Evolutionary conservation across 768 basidiomycete genomes (phyloP).

Genomic region (Tylopilus cervinicoccineus): DNA sequence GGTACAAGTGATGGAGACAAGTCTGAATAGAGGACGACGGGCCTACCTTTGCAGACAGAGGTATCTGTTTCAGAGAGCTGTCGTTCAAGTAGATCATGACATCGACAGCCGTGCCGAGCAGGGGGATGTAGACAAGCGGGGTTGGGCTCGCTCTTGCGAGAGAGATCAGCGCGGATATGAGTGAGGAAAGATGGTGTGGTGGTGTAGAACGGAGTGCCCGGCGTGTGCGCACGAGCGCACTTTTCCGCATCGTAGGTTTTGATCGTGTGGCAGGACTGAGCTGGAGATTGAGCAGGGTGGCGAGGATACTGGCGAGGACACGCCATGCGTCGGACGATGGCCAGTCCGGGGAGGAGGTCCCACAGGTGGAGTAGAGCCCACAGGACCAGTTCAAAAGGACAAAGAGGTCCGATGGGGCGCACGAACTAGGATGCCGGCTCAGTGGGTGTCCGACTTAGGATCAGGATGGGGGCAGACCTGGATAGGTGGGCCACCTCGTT

Average conservation of each 20-base stretch:
- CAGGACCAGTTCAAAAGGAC: slow-evolving; percentile 72
- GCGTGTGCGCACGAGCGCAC: slow-evolving; percentile 56
- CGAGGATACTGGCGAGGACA: slow-evolving; percentile 52
- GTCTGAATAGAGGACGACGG: not conserved
- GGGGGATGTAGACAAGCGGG: slow-evolving; percentile 38
- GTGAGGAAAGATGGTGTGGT: slow-evolving; percentile 39
- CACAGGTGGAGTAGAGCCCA: slow-evolving; percentile 52
- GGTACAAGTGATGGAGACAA: not conserved
- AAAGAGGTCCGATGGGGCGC: slow-evolving; percentile 58
- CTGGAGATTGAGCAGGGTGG: slow-evolving; percentile 55
- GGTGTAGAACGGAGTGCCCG: slow-evolving; percentile 67
- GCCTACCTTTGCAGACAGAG: slow-evolving; percentile 45
- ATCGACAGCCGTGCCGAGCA: slow-evolving; percentile 67
- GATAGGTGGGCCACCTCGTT: slow-evolving; percentile 59
- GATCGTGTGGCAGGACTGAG: slow-evolving; percentile 47
- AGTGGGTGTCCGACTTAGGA: not conserved
- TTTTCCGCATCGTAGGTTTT: slow-evolving; percentile 58
- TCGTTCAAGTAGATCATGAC: slow-evolving; percentile 68
- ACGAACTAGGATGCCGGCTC: slow-evolving; percentile 36
- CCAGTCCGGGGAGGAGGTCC: slow-evolving; percentile 43
- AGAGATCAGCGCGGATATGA: slow-evolving; percentile 53
- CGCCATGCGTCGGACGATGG: slow-evolving; percentile 46
- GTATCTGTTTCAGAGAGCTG: slow-evolving; percentile 40
- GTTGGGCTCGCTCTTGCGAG: slow-evolving; percentile 47
- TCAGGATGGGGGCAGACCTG: slow-evolving; percentile 43